phyloP scores from a whole-genome alignment of 768 basidiomycete species.

The Hypsizygus marmoreus region DNA sequence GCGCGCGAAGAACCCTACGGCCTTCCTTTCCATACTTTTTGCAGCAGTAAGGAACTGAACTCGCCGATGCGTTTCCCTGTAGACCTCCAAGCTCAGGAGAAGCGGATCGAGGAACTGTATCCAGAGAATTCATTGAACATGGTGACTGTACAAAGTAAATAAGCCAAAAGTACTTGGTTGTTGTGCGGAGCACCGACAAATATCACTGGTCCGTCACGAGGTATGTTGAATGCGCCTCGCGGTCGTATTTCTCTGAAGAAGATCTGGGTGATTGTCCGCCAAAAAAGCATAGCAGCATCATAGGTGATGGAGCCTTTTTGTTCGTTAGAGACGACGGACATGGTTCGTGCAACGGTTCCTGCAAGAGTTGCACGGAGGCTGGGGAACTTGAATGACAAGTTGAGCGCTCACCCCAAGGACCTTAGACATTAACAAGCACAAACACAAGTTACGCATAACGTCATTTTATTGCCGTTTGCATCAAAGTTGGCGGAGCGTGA shows the following conservation, averaged over 20 bases:
- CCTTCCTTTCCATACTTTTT: slow-evolving; percentile 78
- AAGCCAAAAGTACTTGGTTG: slow-evolving; percentile 65
- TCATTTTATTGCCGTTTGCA: no score
- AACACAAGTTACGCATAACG: slow-evolving; percentile 10
- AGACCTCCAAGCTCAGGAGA: slow-evolving; percentile 80
- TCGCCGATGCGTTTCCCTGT: slow-evolving; percentile 77
- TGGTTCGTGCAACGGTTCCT: slow-evolving; percentile 11
- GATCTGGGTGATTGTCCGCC: slow-evolving; percentile 83
- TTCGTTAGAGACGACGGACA: slow-evolving; percentile 18
- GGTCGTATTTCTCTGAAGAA: slow-evolving; percentile 97
- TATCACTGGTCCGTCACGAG: slow-evolving; percentile 85
- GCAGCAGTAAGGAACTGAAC: slow-evolving; percentile 90
- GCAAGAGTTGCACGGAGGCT: slow-evolving; percentile 1
- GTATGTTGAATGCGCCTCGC: slow-evolving; percentile 93
- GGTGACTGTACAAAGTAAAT: slow-evolving; percentile 1
- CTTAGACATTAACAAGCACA: slow-evolving; percentile 13
- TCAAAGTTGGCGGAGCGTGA: no score
- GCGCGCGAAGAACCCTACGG: slow-evolving; percentile 78
- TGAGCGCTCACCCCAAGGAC: neutral
- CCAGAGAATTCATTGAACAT: slow-evolving; percentile 16
- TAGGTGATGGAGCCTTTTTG: slow-evolving; percentile 44
- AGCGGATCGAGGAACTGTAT: slow-evolving; percentile 89
- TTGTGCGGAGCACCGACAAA: slow-evolving; percentile 93
- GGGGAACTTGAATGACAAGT: neutral
- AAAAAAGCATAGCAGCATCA: slow-evolving; percentile 81